Conservation (phyloP, 1,139 yeast genomes). For the Magnusiomyces tetraspermus region DNA sequence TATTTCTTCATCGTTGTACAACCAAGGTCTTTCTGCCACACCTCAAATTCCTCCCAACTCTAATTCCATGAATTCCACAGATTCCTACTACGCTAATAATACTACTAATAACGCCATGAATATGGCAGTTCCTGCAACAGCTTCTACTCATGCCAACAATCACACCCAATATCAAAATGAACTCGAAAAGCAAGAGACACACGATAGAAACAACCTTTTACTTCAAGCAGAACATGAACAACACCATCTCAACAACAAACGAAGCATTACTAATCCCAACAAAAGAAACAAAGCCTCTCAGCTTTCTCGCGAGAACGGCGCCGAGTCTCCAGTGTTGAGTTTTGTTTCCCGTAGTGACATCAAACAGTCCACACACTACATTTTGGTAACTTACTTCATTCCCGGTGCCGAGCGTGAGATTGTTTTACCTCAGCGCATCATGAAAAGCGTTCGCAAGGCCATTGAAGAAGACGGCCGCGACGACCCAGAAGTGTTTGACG, state of each 20-base stretch:
- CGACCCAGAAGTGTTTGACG: conserved; percentile 89
- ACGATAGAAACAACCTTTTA: not conserved
- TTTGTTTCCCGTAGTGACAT: conserved; percentile 54
- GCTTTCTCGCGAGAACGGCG: not conserved
- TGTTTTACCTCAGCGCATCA: conserved; percentile 60
- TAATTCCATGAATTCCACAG: not conserved
- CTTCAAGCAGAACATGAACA: not conserved
- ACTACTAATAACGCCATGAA: not conserved
- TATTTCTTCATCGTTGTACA: conserved; percentile 9
- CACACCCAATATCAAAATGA: not conserved
- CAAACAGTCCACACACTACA: conserved; percentile 59
- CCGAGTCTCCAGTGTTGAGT: conserved; percentile 11
- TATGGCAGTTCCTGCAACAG: not conserved
- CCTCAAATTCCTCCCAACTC: not conserved
- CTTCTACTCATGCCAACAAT: not conserved
- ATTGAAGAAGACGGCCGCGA: conserved; percentile 76
- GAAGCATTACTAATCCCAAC: not conserved
- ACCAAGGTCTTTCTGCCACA: conserved; percentile 12
- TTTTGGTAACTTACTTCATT: conserved; percentile 68
- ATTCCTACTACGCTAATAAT: not conserved
- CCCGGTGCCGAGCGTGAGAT: conserved; percentile 73
- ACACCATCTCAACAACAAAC: not conserved
- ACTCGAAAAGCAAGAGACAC: not conserved
- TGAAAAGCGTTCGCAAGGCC: conserved; percentile 50
- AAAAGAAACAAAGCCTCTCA: not conserved